Percentiles rank a stretch among this genome's conserved stretches.
These are phyloP conservation scores for Populus hybrid DNA, from an alignment of 441 rosid genomes.

Conservation along the genomic window DNA sequence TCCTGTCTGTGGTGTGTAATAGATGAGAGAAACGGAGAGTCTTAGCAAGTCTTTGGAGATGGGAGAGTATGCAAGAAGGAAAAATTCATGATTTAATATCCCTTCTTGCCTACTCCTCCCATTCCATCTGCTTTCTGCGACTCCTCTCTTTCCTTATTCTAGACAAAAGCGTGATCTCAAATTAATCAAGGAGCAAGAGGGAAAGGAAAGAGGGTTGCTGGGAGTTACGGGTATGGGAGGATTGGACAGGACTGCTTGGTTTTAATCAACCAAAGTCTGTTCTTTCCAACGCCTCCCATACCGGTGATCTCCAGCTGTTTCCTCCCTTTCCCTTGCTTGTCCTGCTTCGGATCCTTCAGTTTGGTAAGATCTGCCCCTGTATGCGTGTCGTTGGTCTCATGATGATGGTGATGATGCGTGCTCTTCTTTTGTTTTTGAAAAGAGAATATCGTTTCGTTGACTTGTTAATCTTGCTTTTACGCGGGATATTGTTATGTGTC, in stretches of 20 bases:
- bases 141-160: constrained; percentile 15
- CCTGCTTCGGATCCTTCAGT: not conserved
- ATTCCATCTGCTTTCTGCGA: constrained; percentile 24
- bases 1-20: not conserved
- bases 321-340: constrained; percentile 7
- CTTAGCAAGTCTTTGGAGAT: constrained; percentile 19
- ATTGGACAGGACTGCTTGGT: constrained; percentile 8
- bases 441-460: not conserved
- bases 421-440: not conserved
- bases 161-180: not conserved
- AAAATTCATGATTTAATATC: no score
- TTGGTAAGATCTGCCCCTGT: not conserved
- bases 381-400: not conserved
- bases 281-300: constrained; percentile 30
- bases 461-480: not conserved
- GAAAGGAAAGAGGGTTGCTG: constrained; percentile 18
- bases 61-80: constrained; percentile 16
- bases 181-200: not conserved
- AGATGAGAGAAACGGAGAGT: constrained; percentile 14
- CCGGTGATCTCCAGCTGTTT: constrained; percentile 19
- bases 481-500: not conserved
- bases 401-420: not conserved
- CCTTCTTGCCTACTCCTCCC: constrained; percentile 23
- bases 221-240: constrained; percentile 23
- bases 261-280: not conserved